Percentiles rank a stretch among this genome's conserved stretches.
Conservation (phyloP, 352 stramenopile species). For the Pythium phragmitis region DNA sequence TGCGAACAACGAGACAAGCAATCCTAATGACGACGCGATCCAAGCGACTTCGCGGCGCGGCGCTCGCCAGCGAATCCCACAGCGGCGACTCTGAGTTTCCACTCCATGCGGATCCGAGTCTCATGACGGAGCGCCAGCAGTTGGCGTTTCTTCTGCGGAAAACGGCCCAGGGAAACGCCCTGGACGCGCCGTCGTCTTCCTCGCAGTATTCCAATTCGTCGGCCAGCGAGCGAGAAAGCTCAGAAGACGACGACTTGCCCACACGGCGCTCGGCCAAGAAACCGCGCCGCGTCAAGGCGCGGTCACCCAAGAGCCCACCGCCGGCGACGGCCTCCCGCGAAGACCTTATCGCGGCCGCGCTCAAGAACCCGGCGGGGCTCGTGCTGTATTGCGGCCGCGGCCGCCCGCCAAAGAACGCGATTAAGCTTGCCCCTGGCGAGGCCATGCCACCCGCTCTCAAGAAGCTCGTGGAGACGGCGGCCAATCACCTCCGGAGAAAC, state of each 20-base stretch:
- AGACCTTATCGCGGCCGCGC: slow-evolving; percentile 20
- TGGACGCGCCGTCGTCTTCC: slow-evolving; percentile 26
- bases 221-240: slow-evolving; percentile 25
- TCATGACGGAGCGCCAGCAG: slow-evolving; percentile 84
- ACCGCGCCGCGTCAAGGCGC: slow-evolving; percentile 21
- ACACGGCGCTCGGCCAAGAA: slow-evolving; percentile 18
- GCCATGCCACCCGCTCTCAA: slow-evolving; percentile 17
- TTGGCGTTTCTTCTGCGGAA: slow-evolving; percentile 71
- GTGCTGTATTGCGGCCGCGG: slow-evolving; percentile 24
- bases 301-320: slow-evolving; percentile 15
- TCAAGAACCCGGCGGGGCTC: slow-evolving; percentile 22
- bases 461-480: slow-evolving; percentile 15
- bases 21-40: slow-evolving; percentile 18
- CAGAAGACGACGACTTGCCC: slow-evolving; percentile 31
- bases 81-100: slow-evolving; percentile 20
- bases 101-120: slow-evolving; percentile 46
- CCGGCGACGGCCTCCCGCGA: slow-evolving; percentile 9
- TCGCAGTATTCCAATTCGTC: slow-evolving; percentile 9
- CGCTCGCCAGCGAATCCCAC: slow-evolving; percentile 5
- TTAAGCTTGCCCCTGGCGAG: slow-evolving; percentile 19
- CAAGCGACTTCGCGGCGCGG: slow-evolving; percentile 17
- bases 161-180: slow-evolving; percentile 58
- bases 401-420: slow-evolving; percentile 23
- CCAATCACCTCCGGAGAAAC: slow-evolving; percentile 8
- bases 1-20: neutral